Percentiles rank a stretch among this genome's conserved stretches.
phyloP scores from a whole-genome alignment of 106 monocot species.

The Allium cepa region DNA sequence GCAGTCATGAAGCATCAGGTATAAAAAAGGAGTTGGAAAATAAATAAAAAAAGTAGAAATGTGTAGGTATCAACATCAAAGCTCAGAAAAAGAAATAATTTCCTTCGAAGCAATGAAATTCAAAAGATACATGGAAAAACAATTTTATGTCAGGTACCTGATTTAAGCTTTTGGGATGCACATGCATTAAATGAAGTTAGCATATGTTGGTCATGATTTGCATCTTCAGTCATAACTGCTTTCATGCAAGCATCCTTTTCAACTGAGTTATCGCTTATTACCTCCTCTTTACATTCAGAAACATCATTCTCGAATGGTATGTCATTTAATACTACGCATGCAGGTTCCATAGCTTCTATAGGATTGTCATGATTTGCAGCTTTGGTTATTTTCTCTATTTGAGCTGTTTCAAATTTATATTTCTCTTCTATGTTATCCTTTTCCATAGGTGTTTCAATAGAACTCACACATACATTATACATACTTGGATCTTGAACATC shows the following conservation, averaged over 20 bases:
- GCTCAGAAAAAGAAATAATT: too few relatives aligned
- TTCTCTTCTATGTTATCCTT: constrained; percentile 6
- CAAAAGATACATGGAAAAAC: not conserved
- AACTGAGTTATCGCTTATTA: not conserved
- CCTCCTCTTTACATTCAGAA: constrained; percentile 1
- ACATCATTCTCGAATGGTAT: constrained; percentile 4
- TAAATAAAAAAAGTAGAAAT: too few relatives aligned
- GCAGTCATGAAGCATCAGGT: too few relatives aligned
- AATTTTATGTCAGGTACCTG: constrained; percentile 4
- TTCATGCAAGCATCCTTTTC: constrained; percentile 6
- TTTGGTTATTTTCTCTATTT: constrained; percentile 2
- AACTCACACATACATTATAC: constrained; percentile 3
- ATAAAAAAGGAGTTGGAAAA: too few relatives aligned
- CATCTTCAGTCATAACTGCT: not conserved
- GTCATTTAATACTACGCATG: constrained; percentile 1
- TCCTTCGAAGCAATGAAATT: too few relatives aligned
- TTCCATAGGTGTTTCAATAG: not conserved
- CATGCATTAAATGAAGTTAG: constrained; percentile 1
- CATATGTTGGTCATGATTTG: not conserved
- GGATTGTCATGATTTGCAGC: not conserved
- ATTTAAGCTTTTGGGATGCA: constrained; percentile 7
- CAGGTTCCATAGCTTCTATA: constrained; percentile 4
- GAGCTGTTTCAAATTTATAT: constrained; percentile 1
- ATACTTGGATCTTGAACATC: constrained; percentile 4
- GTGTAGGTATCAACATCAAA: too few relatives aligned